Percentiles rank a stretch among this genome's conserved stretches.
Conservation (phyloP, 495 filamentous ascomycete genomes). For the Penicillium paradoxum region DNA sequence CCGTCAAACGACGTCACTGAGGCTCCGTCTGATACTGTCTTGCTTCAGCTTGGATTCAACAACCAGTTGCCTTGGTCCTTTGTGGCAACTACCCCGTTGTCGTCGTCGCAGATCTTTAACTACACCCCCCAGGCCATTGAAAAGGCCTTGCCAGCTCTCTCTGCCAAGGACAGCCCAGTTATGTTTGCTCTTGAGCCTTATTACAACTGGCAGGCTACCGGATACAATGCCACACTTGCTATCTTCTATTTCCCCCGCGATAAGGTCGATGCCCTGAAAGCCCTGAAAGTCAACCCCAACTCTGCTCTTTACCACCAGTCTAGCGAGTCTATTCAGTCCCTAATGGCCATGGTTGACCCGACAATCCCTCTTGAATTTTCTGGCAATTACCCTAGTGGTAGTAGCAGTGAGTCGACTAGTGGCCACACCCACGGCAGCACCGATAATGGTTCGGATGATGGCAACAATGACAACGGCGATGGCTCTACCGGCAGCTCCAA, state of each 20-base stretch:
- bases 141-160: constrained; percentile 53
- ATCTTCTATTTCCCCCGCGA: constrained; percentile 65
- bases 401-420: constrained; percentile 23
- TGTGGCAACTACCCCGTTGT: constrained; percentile 61
- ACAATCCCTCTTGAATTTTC: constrained; percentile 72
- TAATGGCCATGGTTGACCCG: constrained; percentile 80
- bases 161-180: constrained; percentile 40
- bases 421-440: constrained; percentile 5
- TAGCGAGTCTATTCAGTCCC: constrained; percentile 49
- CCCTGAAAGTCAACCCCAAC: constrained; percentile 62
- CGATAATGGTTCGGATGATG: constrained; percentile 34
- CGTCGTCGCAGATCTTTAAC: constrained; percentile 82
- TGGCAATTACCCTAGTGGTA: constrained; percentile 32
- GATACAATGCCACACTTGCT: constrained; percentile 82
- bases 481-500: constrained; percentile 48
- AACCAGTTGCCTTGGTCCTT: constrained; percentile 76
- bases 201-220: constrained; percentile 62
- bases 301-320: constrained; percentile 69
- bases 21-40: constrained; percentile 55
- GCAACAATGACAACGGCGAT: constrained; percentile 29
- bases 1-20: constrained; percentile 52
- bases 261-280: constrained; percentile 55
- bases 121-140: constrained; percentile 70
- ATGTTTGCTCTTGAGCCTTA: constrained; percentile 75
- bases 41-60: constrained; percentile 83